Percentiles rank a stretch among this genome's conserved stretches.
phyloP scores from a whole-genome alignment of 495 filamentous ascomycete genomes.

The Letharia columbiana region DNA sequence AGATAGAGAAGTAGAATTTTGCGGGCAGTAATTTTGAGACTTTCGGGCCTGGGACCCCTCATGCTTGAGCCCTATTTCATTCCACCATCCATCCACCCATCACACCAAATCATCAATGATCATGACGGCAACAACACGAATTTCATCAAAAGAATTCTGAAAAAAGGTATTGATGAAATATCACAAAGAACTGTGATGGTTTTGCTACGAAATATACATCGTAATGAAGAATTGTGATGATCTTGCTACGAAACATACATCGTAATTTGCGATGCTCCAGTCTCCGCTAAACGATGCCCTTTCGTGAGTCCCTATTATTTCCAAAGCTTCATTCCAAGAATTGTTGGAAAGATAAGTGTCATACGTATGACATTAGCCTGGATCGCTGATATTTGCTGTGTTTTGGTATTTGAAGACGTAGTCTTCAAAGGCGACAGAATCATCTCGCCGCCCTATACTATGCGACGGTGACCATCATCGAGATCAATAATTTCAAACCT shows the following conservation, averaged over 20 bases:
- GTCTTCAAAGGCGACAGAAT: conserved; percentile 69
- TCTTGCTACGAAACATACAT: conserved; percentile 10
- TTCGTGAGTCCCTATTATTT: not conserved
- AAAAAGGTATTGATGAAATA: not conserved
- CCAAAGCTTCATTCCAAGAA: not conserved
- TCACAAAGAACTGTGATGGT: conserved; percentile 12
- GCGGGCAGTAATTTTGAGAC: not conserved
- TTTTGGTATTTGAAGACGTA: conserved; percentile 46
- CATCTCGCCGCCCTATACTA: conserved; percentile 74
- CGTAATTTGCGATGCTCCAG: conserved; percentile 12
- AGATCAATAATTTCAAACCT: conserved; percentile 34
- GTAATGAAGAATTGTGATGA: conserved; percentile 10
- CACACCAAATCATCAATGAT: conserved; percentile 28
- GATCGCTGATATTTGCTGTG: conserved; percentile 12
- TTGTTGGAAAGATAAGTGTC: not conserved
- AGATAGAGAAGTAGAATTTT: not conserved
- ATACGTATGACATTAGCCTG: conserved; percentile 17
- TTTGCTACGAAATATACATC: conserved; percentile 9
- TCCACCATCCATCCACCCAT: not conserved
- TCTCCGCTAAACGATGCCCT: conserved; percentile 19
- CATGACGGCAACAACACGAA: conserved; percentile 14
- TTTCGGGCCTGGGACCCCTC: not conserved
- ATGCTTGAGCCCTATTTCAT: not conserved
- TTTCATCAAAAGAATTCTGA: conserved; percentile 7
- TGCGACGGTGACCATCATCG: conserved; percentile 40